Base-by-base conservation (phyloP, 2,329 filamentous ascomycete species). In the Zarea fungicola region DNA sequence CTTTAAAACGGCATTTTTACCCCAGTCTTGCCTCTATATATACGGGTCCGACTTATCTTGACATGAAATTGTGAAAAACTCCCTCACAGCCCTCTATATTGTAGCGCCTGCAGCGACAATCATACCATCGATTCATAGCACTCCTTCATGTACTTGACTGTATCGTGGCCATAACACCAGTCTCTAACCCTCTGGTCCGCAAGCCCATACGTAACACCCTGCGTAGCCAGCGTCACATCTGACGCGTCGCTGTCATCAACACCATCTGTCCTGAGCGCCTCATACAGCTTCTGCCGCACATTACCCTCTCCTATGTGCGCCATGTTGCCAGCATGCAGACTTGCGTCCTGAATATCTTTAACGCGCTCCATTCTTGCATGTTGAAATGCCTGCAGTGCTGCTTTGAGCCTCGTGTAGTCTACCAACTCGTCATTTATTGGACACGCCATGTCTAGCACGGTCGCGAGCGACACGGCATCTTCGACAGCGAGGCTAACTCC, bases 401-500 rank as follows among this genome's bases (percentile, higher is more conserved):
- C 16, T 22, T 43, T 25, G 4, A 49, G 18, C n/a, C 22, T 40
- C 11, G 18, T 34, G 8, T 28, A 22, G 23, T 37, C 31, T 8
- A 35, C 10, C 6, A 28, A 3, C 14, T 32, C 22, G 11, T 37
- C 34, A 6, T 5, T 21, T 11, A n/a, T 21, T 8, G 46, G 46
- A 21, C 50, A 54, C 21, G 37, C 53, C 3, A 48, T 28, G 22
- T 55, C 45, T 14, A 56, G 32, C 10, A 35, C 51, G 4, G 46
- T 28, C 8, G 42, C 31, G 35, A 56, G 54, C 5, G 53, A 49
- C n/a, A 40, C 55, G 26, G 55, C 53, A 19, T 56, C 53, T 29
- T 56, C 55, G 8, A 56, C 55, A 7, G 53, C 55, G 23, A 55
- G 34, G 36, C 53, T 55, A 2, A 55, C 55, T 13, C 55, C 53